Evolutionary conservation across 2,329 filamentous ascomycete species (phyloP).

Genomic region (Ophiostoma montium): DNA sequence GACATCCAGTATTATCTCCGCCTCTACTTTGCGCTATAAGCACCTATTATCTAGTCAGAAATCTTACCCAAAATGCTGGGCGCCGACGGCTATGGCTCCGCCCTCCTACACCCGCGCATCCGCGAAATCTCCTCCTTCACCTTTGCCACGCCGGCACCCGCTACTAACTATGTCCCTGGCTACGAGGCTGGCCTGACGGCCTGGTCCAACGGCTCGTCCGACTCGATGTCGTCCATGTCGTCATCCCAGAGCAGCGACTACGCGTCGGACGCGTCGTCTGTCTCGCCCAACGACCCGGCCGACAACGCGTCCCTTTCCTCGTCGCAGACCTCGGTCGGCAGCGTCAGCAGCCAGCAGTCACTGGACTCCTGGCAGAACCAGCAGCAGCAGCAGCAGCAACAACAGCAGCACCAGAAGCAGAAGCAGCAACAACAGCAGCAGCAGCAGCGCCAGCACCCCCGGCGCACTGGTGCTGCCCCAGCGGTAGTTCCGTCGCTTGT

Average conservation of each 20-base stretch:
- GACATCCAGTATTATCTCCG: not conserved
- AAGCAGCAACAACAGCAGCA: slow-evolving; percentile 4
- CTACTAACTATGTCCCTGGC: slow-evolving; percentile 32
- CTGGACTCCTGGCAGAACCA: slow-evolving; percentile 8
- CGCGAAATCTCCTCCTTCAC: slow-evolving; percentile 17
- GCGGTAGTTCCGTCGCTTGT: slow-evolving; percentile 59
- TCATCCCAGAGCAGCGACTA: slow-evolving; percentile 7
- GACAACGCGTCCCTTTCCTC: slow-evolving; percentile 14
- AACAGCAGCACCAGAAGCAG: too few species aligned
- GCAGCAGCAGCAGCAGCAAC: slow-evolving; percentile 4
- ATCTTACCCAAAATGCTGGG: slow-evolving; percentile 40
- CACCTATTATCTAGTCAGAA: not conserved
- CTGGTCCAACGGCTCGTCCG: slow-evolving; percentile 50
- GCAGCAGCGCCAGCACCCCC: slow-evolving; percentile 46
- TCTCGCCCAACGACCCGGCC: slow-evolving; percentile 7
- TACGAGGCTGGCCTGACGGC: slow-evolving; percentile 34
- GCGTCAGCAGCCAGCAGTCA: slow-evolving; percentile 6
- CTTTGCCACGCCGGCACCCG: slow-evolving; percentile 31
- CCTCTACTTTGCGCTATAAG: not conserved
- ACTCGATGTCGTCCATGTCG: slow-evolving; percentile 15
- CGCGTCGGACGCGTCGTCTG: slow-evolving; percentile 14
- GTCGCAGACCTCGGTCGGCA: slow-evolving; percentile 12
- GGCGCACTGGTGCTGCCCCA: slow-evolving; percentile 37
- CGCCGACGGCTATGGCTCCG: slow-evolving; percentile 36
- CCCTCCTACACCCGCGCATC: slow-evolving; percentile 20